phyloP scores from a whole-genome alignment of 2,329 filamentous ascomycete species.

The Trichoderma harzianum region DNA sequence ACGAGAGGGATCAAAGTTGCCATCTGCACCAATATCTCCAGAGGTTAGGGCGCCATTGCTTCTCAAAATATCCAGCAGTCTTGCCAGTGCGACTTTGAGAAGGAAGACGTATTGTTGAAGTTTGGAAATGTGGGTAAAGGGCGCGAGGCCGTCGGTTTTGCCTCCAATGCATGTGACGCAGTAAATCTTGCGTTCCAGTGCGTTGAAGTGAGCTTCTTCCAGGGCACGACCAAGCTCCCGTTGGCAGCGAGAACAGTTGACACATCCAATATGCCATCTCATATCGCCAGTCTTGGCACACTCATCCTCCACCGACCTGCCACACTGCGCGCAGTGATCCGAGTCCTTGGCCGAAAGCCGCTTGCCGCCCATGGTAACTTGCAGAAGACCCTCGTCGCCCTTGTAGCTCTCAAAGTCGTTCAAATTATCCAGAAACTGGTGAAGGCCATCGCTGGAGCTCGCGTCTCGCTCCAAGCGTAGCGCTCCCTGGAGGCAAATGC shows the following conservation, averaged over 20 bases:
- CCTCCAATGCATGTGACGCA: conserved; percentile 66
- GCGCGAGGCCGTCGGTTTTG: conserved; percentile 48
- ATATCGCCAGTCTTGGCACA: conserved; percentile 72
- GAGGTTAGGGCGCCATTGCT: conserved; percentile 77
- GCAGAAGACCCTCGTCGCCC: conserved; percentile 64
- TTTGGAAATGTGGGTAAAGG: conserved; percentile 74
- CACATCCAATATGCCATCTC: conserved; percentile 81
- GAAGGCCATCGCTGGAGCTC: conserved; percentile 68
- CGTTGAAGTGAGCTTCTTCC: conserved; percentile 68
- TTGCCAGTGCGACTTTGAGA: conserved; percentile 83
- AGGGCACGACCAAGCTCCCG: conserved; percentile 66
- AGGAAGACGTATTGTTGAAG: conserved; percentile 94
- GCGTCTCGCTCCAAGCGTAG: conserved; percentile 87
- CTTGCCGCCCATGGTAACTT: conserved; percentile 62
- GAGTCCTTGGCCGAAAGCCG: conserved; percentile 70
- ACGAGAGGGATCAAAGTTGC: conserved; percentile 51
- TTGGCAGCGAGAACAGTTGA: conserved; percentile 66
- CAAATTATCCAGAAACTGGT: conserved; percentile 79
- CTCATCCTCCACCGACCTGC: conserved; percentile 89
- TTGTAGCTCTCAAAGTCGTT: conserved; percentile 77
- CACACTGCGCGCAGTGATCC: conserved; percentile 79
- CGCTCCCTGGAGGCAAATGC: conserved; percentile 92
- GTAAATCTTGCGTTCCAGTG: conserved; percentile 64
- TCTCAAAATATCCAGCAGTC: conserved; percentile 81
- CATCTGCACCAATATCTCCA: conserved; percentile 54